Conservation (phyloP, 2,329 filamentous ascomycete genomes). For the Paecilomyces sp. region DNA sequence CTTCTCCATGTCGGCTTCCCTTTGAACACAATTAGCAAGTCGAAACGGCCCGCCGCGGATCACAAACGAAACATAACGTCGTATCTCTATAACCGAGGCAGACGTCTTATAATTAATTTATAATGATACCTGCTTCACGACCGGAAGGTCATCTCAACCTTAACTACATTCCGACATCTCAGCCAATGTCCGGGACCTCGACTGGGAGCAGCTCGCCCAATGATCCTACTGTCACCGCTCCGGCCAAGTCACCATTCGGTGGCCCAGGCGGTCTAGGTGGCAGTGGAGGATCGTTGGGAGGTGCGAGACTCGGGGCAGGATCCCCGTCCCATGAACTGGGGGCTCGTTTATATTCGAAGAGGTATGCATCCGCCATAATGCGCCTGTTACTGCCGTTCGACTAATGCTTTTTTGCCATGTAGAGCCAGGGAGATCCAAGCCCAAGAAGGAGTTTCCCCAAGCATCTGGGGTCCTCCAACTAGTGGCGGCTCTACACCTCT, state of each 20-base stretch:
- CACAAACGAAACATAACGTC: conserved; percentile 1
- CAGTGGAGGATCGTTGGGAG: conserved; percentile 44
- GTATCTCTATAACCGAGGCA: conserved; percentile 1
- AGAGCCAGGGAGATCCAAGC: conserved; percentile 96
- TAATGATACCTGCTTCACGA: conserved; percentile 81
- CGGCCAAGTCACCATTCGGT: conserved; percentile 66
- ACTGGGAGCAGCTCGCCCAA: conserved; percentile 74
- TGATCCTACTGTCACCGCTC: conserved; percentile 59
- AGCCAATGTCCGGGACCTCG: conserved; percentile 70
- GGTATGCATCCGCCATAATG: conserved; percentile 52
- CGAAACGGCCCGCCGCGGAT: background rate
- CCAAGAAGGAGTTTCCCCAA: conserved; percentile 76
- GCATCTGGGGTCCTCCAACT: conserved; percentile 89
- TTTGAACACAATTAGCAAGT: conserved; percentile 12
- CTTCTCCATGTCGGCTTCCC: conserved; percentile 11
- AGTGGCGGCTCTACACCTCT: conserved; percentile 94
- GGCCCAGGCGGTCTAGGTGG: conserved; percentile 55
- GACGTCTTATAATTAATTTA: conserved; percentile 54
- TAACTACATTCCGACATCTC: conserved; percentile 65
- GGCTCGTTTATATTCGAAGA: conserved; percentile 78
- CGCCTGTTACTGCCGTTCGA: background rate
- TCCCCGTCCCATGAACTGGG: conserved; percentile 93
- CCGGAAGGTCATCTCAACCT: conserved; percentile 76
- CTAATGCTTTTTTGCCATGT: conserved; percentile 6
- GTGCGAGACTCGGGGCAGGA: conserved; percentile 73